Evolutionary conservation across 768 basidiomycete species (phyloP).

Genomic region (Lanmaoa pseudosensibilis): DNA sequence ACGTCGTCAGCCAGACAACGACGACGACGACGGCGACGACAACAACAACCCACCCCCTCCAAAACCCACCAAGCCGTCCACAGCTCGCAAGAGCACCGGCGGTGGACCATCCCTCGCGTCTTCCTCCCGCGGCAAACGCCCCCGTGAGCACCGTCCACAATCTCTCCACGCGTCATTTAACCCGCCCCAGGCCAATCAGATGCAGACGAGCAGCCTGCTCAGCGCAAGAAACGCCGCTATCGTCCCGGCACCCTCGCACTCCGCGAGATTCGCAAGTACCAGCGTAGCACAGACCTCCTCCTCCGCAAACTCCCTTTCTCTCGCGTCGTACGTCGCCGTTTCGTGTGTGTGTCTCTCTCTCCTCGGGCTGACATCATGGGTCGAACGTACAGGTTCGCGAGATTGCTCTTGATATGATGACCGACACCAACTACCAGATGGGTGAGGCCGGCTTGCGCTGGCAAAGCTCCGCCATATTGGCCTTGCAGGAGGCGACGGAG

Average conservation of each 20-base stretch:
- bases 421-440: slow-evolving; percentile 62
- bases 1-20: slow-evolving; percentile 35
- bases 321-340: slow-evolving; percentile 65
- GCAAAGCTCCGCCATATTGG: slow-evolving; percentile 93
- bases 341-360: neutral
- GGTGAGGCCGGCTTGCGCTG: slow-evolving; percentile 72
- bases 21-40: slow-evolving; percentile 32
- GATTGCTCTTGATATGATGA: slow-evolving; percentile 88
- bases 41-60: slow-evolving; percentile 20
- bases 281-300: slow-evolving; percentile 88
- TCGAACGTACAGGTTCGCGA: slow-evolving; percentile 77
- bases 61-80: slow-evolving; percentile 54
- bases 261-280: slow-evolving; percentile 91
- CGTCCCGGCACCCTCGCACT: slow-evolving; percentile 89
- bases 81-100: slow-evolving; percentile 86
- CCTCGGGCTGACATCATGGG: slow-evolving; percentile 1
- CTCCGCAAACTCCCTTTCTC: slow-evolving; percentile 89
- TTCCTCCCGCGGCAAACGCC: slow-evolving; percentile 25
- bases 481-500: slow-evolving; percentile 95
- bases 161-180: slow-evolving; percentile 13
- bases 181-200: slow-evolving; percentile 21
- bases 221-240: slow-evolving; percentile 62
- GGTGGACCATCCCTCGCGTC: slow-evolving; percentile 41
- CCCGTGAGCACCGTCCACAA: slow-evolving; percentile 23
- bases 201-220: slow-evolving; percentile 25